phyloP scores from a whole-genome alignment of 2,329 filamentous ascomycete species.

The Aureobasidium uvarum region DNA sequence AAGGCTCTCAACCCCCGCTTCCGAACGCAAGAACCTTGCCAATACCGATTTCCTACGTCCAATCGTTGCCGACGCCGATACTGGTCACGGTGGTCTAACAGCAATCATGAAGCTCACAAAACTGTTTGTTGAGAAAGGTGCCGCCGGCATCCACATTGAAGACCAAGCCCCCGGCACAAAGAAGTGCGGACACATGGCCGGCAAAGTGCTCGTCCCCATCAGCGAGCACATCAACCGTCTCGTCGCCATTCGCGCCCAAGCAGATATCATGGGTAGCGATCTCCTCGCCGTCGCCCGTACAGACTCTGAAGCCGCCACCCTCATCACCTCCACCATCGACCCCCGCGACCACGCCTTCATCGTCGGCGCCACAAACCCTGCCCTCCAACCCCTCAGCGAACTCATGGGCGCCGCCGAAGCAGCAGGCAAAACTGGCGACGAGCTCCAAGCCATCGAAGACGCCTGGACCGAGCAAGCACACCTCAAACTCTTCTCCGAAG shows the following conservation, averaged over 20 bases:
- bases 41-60: constrained; percentile 94
- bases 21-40: constrained; percentile 67
- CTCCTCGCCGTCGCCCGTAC: constrained; percentile 90
- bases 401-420: constrained; percentile 85
- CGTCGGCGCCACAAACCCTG: constrained; percentile 81
- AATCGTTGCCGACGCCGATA: constrained; percentile 95
- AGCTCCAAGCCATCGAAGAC: constrained; percentile 91
- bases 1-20: constrained; percentile 72
- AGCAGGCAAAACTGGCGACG: constrained; percentile 72
- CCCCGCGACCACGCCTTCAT: constrained; percentile 94
- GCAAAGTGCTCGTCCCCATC: constrained; percentile 95
- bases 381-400: constrained; percentile 79
- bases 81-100: constrained; percentile 94
- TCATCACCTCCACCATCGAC: constrained; percentile 96
- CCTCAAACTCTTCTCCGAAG: constrained; percentile 87
- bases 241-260: constrained; percentile 93
- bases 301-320: constrained; percentile 94
- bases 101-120: constrained; percentile 99
- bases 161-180: constrained; percentile 98
- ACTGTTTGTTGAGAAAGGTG: constrained; percentile 93
- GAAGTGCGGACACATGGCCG: constrained; percentile 99
- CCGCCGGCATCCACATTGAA: constrained; percentile 97
- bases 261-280: constrained; percentile 95
- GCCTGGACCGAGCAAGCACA: constrained; percentile 75
- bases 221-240: constrained; percentile 97